Percentiles rank a stretch among this genome's conserved stretches.
These are phyloP conservation scores for Microbotryum intermedium DNA, from an alignment of 1,284 basidiomycete species.

Conservation along the genomic window DNA sequence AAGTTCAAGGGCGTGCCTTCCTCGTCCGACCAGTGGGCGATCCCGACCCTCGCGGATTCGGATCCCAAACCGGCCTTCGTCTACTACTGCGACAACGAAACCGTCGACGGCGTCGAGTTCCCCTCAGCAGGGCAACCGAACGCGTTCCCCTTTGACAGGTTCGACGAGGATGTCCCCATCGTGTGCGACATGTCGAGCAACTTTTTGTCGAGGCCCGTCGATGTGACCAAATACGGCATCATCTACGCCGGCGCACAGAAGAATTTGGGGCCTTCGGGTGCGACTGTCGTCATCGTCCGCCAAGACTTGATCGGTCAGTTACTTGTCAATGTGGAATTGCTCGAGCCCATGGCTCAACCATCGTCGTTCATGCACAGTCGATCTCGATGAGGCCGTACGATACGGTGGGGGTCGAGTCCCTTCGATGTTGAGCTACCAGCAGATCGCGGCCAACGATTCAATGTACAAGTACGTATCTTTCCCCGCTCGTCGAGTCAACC, in stretches of 20 bases:
- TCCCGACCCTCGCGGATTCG: constrained; percentile 20
- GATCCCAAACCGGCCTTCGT: constrained; percentile 65
- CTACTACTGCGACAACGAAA: constrained; percentile 99
- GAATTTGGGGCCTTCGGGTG: constrained; percentile 90
- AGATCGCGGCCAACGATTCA: constrained; percentile 65
- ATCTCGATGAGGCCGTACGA: constrained; percentile 69
- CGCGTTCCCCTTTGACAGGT: constrained; percentile 76
- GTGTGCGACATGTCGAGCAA: constrained; percentile 95
- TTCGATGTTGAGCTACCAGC: constrained; percentile 75
- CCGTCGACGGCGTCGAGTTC: constrained; percentile 92
- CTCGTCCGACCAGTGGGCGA: not conserved
- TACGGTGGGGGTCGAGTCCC: constrained; percentile 66
- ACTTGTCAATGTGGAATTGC: no score
- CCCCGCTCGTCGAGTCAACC: no score
- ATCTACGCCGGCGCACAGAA: constrained; percentile 99
- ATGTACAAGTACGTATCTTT: constrained; percentile 58
- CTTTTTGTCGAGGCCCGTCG: constrained; percentile 92
- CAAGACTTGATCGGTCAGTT: constrained; percentile 62
- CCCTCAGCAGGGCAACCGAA: constrained; percentile 36
- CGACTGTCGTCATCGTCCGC: constrained; percentile 86
- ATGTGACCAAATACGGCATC: constrained; percentile 77
- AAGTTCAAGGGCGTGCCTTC: constrained; percentile 15
- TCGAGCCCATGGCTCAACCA: not conserved
- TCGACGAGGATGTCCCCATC: constrained; percentile 62
- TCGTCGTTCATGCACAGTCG: constrained; percentile 44